Percentiles rank a stretch among this genome's conserved stretches.
These are phyloP conservation scores for Chlorophyllum brunneum DNA, from an alignment of 768 basidiomycete species.

Conservation along the genomic window DNA sequence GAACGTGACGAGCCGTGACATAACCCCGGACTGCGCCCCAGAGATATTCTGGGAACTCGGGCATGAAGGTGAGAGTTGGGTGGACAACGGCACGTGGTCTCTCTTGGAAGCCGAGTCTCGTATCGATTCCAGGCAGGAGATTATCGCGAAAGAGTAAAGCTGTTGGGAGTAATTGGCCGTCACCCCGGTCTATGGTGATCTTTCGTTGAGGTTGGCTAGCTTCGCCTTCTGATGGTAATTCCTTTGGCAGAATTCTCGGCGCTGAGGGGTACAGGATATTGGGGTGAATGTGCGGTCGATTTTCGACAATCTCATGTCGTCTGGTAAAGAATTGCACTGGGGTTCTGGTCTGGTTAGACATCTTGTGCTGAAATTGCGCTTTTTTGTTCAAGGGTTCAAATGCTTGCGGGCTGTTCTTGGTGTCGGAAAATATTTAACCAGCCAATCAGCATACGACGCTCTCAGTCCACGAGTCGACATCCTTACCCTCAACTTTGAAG, in stretches of 20 bases:
- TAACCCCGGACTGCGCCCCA: not conserved
- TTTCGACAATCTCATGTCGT: too few species aligned
- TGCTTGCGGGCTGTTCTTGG: too few species aligned
- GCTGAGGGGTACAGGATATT: not conserved
- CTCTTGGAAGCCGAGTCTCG: not conserved
- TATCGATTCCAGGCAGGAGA: not conserved
- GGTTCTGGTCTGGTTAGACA: too few species aligned
- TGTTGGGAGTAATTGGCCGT: not conserved
- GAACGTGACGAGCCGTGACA: not conserved
- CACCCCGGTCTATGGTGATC: not conserved
- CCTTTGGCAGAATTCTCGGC: not conserved
- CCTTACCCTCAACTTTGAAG: too few species aligned
- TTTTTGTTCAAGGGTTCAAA: too few species aligned
- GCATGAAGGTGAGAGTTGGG: conserved; percentile 5
- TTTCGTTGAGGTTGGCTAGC: not conserved
- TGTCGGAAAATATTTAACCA: too few species aligned
- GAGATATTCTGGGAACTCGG: conserved; percentile 4
- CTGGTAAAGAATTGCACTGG: too few species aligned
- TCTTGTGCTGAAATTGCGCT: too few species aligned
- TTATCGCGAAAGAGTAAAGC: conserved; percentile 2
- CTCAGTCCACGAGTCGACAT: too few species aligned
- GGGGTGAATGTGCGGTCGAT: too few species aligned
- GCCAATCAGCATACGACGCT: too few species aligned
- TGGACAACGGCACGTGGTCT: not conserved
- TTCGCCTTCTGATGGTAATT: not conserved